A percentile compares a stretch with the other conserved stretches of the same genome.
Evolutionary conservation across 2,329 filamentous ascomycete species (phyloP).

Genomic region (Amesomyces nigricolor): DNA sequence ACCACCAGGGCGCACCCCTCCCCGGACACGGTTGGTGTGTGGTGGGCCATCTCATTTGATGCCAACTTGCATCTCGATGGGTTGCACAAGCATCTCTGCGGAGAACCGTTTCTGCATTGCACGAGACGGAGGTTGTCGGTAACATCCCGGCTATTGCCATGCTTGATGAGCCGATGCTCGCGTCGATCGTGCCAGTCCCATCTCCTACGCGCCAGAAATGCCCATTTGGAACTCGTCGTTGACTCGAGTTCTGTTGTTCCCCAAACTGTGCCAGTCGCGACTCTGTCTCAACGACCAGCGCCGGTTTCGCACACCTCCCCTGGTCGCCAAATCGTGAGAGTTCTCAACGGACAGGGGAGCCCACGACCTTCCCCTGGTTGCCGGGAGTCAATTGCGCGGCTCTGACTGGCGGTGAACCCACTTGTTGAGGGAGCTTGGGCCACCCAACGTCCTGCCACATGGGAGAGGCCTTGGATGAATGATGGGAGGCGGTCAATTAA

Average conservation of each 20-base stretch:
- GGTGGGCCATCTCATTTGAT: constrained; percentile 15
- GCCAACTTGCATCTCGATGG: constrained; percentile 3
- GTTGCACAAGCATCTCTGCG: constrained; percentile 2
- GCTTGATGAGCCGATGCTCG: constrained; percentile 5
- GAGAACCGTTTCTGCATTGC: neutral
- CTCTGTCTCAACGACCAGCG: neutral
- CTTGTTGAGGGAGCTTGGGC: constrained; percentile 28
- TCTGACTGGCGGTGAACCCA: constrained; percentile 17
- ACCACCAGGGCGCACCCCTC: neutral
- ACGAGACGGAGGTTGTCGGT: neutral
- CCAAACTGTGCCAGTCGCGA: neutral
- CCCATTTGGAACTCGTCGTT: neutral
- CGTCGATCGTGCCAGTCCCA: neutral
- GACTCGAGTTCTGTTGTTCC: neutral
- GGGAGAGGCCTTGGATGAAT: too few relatives aligned
- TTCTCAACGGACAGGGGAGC: constrained; percentile 18
- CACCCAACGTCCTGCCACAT: constrained; percentile 13
- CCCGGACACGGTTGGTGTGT: constrained; percentile 1
- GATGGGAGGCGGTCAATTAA: constrained; percentile 23
- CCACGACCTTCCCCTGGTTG: constrained; percentile 1
- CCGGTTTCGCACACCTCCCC: constrained; percentile 2
- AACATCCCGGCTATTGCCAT: neutral
- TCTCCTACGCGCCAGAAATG: neutral
- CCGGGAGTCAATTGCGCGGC: constrained; percentile 1
- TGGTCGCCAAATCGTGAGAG: constrained; percentile 5